These are phyloP conservation scores for Fagopyrum tataricum DNA, from an alignment of 148 eudicot species.

Conservation along the genomic window DNA sequence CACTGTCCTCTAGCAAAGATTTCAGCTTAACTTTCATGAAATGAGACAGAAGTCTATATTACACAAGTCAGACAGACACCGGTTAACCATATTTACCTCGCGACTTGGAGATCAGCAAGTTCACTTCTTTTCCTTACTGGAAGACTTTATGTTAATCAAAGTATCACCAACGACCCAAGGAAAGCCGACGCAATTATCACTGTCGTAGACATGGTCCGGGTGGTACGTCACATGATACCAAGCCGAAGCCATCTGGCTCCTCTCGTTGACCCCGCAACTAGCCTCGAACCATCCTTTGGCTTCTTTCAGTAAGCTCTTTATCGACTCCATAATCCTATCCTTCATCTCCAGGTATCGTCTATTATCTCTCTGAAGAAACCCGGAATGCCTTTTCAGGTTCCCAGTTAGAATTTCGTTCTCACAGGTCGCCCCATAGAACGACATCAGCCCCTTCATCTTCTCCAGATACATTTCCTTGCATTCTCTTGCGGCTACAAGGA, in stretches of 20 bases:
- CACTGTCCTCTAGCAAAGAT: background rate
- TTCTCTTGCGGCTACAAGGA: conserved; percentile 39
- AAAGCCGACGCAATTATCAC: conserved; percentile 66
- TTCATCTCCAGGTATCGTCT: conserved; percentile 63
- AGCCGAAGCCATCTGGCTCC: conserved; percentile 71
- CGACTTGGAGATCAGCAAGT: background rate
- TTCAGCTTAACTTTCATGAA: background rate
- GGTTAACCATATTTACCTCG: background rate
- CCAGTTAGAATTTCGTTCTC: conserved; percentile 86
- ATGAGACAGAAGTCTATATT: no score
- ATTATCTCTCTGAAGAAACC: conserved; percentile 65
- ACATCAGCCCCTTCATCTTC: conserved; percentile 48
- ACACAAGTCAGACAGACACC: background rate
- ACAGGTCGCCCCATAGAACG: conserved; percentile 54
- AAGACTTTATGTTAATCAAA: conserved; percentile 53
- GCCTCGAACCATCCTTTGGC: conserved; percentile 69
- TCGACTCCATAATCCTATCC: conserved; percentile 66
- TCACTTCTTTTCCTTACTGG: conserved; percentile 12
- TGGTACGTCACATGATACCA: conserved; percentile 92
- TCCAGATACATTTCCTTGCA: conserved; percentile 75
- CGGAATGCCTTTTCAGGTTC: conserved; percentile 43
- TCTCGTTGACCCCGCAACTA: conserved; percentile 40
- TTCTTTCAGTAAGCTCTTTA: conserved; percentile 61
- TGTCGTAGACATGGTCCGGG: conserved; percentile 43
- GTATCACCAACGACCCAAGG: conserved; percentile 81